phyloP scores from a whole-genome alignment of 2,329 filamentous ascomycete genomes.

The Cercospora zeae-maydis region DNA sequence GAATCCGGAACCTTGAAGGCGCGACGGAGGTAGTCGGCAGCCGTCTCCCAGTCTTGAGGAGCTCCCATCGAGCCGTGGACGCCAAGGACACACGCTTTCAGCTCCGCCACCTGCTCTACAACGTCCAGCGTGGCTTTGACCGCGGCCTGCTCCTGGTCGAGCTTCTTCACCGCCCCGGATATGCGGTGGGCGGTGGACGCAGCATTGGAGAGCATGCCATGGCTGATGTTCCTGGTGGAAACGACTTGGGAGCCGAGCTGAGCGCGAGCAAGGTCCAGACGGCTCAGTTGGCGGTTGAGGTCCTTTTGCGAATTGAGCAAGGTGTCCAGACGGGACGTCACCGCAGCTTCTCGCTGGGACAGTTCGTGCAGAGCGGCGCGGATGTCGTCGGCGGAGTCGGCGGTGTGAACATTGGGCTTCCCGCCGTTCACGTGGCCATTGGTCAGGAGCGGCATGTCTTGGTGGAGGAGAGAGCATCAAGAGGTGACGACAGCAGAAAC shows the following conservation, averaged over 20 bases:
- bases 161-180: slow-evolving; percentile 77
- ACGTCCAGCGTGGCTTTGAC: slow-evolving; percentile 88
- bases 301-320: slow-evolving; percentile 81
- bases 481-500: background rate
- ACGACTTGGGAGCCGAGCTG: slow-evolving; percentile 83
- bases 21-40: slow-evolving; percentile 81
- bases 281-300: slow-evolving; percentile 78
- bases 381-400: slow-evolving; percentile 73
- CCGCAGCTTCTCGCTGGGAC: slow-evolving; percentile 68
- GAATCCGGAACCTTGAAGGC: slow-evolving; percentile 75
- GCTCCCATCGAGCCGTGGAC: slow-evolving; percentile 96
- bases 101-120: slow-evolving; percentile 92
- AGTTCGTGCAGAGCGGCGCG: slow-evolving; percentile 71
- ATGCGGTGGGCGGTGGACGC: slow-evolving; percentile 81
- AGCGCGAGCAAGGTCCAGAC: slow-evolving; percentile 84
- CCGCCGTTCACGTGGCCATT: background rate
- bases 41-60: slow-evolving; percentile 97
- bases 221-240: slow-evolving; percentile 76
- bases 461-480: background rate
- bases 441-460: slow-evolving; percentile 8
- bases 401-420: slow-evolving; percentile 59
- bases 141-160: slow-evolving; percentile 86
- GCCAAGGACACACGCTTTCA: slow-evolving; percentile 93
- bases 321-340: slow-evolving; percentile 70
- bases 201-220: slow-evolving; percentile 84